Conservation (phyloP, 2,329 filamentous ascomycete genomes). For the Pseudogymnoascus sp. region DNA sequence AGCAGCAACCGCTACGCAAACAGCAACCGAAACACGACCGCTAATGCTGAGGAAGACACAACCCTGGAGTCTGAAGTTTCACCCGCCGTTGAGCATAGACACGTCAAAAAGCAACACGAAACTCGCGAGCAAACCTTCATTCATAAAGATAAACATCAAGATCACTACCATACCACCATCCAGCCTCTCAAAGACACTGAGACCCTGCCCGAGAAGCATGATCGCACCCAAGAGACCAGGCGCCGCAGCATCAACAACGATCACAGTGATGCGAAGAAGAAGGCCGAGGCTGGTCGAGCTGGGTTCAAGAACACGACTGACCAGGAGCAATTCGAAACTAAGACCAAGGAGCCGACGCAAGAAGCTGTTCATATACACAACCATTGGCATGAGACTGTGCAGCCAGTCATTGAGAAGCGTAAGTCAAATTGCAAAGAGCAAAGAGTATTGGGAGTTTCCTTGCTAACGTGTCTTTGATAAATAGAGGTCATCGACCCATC, state of each 20-base stretch:
- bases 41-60: constrained; percentile 11
- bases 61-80: constrained; percentile 14
- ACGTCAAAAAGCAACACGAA: constrained; percentile 14
- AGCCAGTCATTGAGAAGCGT: constrained; percentile 11
- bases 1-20: not conserved
- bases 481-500: constrained; percentile 2
- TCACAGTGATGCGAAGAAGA: not conserved
- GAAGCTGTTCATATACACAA: not conserved
- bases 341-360: not conserved
- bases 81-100: constrained; percentile 17
- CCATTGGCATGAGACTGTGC: constrained; percentile 6
- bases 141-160: constrained; percentile 1
- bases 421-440: not conserved
- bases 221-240: not conserved
- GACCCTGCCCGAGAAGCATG: not conserved
- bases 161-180: constrained; percentile 1
- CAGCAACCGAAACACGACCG: not conserved
- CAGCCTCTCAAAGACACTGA: not conserved
- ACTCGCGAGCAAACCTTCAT: constrained; percentile 4
- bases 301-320: not conserved
- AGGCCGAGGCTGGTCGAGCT: not conserved
- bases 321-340: constrained; percentile 13
- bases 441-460: not conserved
- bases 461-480: constrained; percentile 5
- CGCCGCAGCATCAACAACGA: constrained; percentile 6